Evolutionary conservation across 2,329 filamentous ascomycete genomes (phyloP), one percentile per base, ranked within the genome.

Genomic region (Zymoseptoria brevis): DNA sequence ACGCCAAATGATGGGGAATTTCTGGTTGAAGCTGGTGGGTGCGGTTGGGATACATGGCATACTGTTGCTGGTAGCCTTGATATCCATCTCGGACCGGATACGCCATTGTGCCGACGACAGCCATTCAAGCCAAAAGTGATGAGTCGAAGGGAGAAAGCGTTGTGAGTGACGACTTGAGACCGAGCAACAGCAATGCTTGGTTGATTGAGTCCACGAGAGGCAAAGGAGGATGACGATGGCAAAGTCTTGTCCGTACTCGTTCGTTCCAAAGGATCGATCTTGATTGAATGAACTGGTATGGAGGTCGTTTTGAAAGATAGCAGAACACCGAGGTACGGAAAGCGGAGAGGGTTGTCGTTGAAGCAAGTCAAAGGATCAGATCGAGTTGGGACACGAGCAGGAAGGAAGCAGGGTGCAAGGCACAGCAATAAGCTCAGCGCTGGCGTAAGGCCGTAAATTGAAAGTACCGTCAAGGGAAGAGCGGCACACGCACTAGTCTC

Each of bases 31-130:
- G 58, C 22, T 66, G 66, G 16, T 64, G 63, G 8, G 64, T 56
- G 53, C 66, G 66, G 57, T 66, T 56, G 19, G 60, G 57, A 55
- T 69, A 70, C 59, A 67, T 67, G 24, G 66, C 56, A 56, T 69
- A 67, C 48, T 67, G 68, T 54, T 67, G 69, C 58, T 64, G 62
- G 56, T 69, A 68, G 59, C 56, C 60, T 16, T 65, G 65, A 53
- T 66, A 68, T 57, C 55, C 60, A 49, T 70, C 66, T 57, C 66
- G 64, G 53, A 58, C 57, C 48, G 68, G 67, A 59, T 68, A 68
- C 26, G 67, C 64, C 69, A 72, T 71, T 54, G 66, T 68, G 49
- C 60, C 60, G 50, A 66, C 67, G n/a, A 67, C 60, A 53, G 69
- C 69, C 69, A 70, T 71, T 60, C 56, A 62, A 57, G 54, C 49